Conservation (phyloP, 805 yeast species). For the Candida gorgasii region DNA sequence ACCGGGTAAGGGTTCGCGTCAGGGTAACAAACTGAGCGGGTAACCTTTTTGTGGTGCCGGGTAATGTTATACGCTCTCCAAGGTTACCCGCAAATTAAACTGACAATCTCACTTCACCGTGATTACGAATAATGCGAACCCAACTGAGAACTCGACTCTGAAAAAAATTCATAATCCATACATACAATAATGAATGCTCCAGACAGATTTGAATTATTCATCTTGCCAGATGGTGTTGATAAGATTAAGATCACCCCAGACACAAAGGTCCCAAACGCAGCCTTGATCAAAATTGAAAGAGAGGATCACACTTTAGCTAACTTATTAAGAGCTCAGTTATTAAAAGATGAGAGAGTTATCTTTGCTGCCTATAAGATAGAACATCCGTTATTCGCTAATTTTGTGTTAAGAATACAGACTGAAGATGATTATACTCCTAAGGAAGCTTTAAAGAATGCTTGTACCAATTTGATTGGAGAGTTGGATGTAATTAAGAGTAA, state of each 20-base stretch:
- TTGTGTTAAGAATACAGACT: slow-evolving; percentile 91
- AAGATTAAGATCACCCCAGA: slow-evolving; percentile 90
- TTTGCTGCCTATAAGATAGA: slow-evolving; percentile 98
- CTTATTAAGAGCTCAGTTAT: slow-evolving; percentile 78
- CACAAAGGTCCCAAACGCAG: slow-evolving; percentile 92
- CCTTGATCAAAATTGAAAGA: slow-evolving; percentile 87
- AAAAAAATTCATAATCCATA: neutral
- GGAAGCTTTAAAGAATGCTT: slow-evolving; percentile 88
- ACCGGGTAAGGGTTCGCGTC: slow-evolving; percentile 4
- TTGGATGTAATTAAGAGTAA: slow-evolving; percentile 71
- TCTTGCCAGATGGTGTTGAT: slow-evolving; percentile 96
- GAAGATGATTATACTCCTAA: slow-evolving; percentile 93
- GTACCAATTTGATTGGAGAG: slow-evolving; percentile 78
- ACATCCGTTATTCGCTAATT: slow-evolving; percentile 96
- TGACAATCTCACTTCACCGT: no score
- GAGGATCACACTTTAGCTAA: slow-evolving; percentile 98
- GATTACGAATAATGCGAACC: neutral
- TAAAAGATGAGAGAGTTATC: slow-evolving; percentile 83
- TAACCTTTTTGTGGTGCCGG: neutral
- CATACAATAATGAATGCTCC: slow-evolving; percentile 84
- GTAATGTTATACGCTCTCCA: no score
- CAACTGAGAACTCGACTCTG: neutral
- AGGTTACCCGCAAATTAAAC: no score
- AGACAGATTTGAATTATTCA: slow-evolving; percentile 95
- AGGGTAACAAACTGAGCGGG: neutral